A percentile compares a stretch with the other conserved stretches of the same genome.
phyloP scores from a whole-genome alignment of 2,329 filamentous ascomycete genomes.

The Ceratocystis ficicola region DNA sequence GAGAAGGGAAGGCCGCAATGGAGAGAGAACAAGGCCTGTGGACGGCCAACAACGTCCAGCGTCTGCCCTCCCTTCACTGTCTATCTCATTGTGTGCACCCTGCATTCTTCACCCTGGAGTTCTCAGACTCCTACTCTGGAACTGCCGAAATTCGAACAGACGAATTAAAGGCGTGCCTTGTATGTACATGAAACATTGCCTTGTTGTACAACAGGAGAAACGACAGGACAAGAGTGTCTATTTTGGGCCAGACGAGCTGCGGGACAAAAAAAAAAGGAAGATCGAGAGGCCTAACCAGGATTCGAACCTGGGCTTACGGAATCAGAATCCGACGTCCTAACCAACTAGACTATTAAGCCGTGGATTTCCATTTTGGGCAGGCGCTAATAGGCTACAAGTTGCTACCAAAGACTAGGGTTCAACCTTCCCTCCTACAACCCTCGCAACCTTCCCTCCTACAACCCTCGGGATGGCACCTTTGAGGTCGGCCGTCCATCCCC shows the following conservation, averaged over 20 bases:
- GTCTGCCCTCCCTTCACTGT: too few relatives aligned
- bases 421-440: too few relatives aligned
- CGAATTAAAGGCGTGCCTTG: neutral
- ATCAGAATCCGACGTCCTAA: constrained; percentile 1
- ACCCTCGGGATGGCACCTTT: too few relatives aligned
- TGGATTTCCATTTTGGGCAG: neutral
- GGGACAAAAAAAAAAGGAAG: neutral
- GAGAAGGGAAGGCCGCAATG: too few relatives aligned
- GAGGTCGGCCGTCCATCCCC: too few relatives aligned
- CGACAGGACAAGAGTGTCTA: neutral
- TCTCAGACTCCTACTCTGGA: neutral
- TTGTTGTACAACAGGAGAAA: neutral
- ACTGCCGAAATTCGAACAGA: neutral
- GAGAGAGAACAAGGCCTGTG: too few relatives aligned
- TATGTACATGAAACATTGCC: neutral
- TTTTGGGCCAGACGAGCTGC: neutral
- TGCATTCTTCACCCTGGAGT: too few relatives aligned
- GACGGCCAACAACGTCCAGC: too few relatives aligned
- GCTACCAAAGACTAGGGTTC: fast-evolving
- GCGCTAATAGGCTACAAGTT: neutral
- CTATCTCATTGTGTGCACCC: too few relatives aligned
- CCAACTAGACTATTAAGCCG: constrained; percentile 17
- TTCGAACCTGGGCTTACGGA: constrained; percentile 16
- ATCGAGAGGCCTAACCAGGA: constrained; percentile 10
- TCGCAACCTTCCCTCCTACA: too few relatives aligned